Base-by-base conservation (phyloP, 164 flowering plant genomes). In the Vitis vinifera region DNA sequence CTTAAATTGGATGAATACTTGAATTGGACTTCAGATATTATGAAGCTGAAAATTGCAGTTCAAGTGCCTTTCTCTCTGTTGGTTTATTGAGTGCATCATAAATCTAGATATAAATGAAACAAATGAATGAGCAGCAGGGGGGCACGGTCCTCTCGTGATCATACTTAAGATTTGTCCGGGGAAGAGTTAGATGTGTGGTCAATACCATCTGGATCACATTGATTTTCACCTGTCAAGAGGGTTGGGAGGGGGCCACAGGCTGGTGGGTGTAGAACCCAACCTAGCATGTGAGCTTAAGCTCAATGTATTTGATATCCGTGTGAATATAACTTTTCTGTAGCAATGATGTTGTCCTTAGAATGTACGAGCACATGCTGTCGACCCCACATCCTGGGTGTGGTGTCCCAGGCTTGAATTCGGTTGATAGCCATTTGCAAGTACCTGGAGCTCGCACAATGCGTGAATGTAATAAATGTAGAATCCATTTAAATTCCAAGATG, bases 261-360 rank as follows among this genome's bases (percentile, higher is more conserved):
- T 62, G 65, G 65, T n/a, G 44, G 51, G 6, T n/a, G 16, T 37
- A 44, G 23, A 62, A n/a, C 48, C 65, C 47, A 16, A 62, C 51
- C 10, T 37, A 8, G 12, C 65, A 37, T 62, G 65, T 62, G 51
- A 62, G 27, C 11, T 8, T 8, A 17, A 62, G 19, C 15, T 11
- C 47, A 1, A 12, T 58, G 15, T 31, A 17, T 5, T 10, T 0
- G 14, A 29, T 19, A 16, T 19, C 59, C 29, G 30, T 56, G 10
- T 9, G 9, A n/a, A 10, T 19, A 17, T 56, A 10, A 29, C 59
- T 56, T 56, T 56, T 56, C 29, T 56, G 59, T 19, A 16, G 51
- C 65, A 62, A 51, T 16, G 65, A 19, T 60, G 13, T 19, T 15
- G 51, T 9, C 65, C 65, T 62, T 15, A 44, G 10, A 62, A 47